Base-by-base conservation (phyloP, 306 rosid species). In the Styphnolobium japonicum region DNA sequence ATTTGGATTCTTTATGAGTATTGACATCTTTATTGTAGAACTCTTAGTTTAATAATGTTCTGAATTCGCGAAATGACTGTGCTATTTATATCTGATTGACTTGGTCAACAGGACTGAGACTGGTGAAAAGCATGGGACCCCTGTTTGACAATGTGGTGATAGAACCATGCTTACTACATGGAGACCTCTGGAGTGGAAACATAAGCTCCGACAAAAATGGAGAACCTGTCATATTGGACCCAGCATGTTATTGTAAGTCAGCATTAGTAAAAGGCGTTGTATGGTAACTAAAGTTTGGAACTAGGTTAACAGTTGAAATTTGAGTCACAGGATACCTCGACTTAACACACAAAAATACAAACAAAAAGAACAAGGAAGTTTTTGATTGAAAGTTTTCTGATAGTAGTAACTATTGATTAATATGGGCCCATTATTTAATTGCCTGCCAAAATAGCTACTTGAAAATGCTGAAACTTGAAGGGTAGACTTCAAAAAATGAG, bases 111-210 rank as follows among this genome's bases (percentile, higher is more conserved):
- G 98, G 97, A 69, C 89, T 91, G 72, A 91, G 97, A 84, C 81
- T 95, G 70, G 90, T 89, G 75, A 90, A 91, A 69, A 87, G 82
- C 84, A 90, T 95, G 81, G 87, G 85, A 77, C 82, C 86, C 12
- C 86, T 95, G 9, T 95, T 95, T 73, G 90, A 90, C 29, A 82
- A 84, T 73, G 74, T 85, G 77, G 89, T 12, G 23, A 86, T 92
- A 66, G 94, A 95, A 75, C 97, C 98, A 42, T 92, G 97, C 89
- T 86, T 95, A 85, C 83, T 95, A 76, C 98, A 95, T 62, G 97
- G 98, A 81, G 98, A 92, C 79, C 88, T 95, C 7, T 92, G 98
- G 98, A 91, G 98, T 57, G 98, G 98, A 81, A 95, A 95, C 80
- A 88, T 92, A 45, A 86, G 97, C 87, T 85, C 90, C 5, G 97